Evolutionary conservation across 2,329 filamentous ascomycete species (phyloP).

Genomic region (Pseudogymnoascus sp.): DNA sequence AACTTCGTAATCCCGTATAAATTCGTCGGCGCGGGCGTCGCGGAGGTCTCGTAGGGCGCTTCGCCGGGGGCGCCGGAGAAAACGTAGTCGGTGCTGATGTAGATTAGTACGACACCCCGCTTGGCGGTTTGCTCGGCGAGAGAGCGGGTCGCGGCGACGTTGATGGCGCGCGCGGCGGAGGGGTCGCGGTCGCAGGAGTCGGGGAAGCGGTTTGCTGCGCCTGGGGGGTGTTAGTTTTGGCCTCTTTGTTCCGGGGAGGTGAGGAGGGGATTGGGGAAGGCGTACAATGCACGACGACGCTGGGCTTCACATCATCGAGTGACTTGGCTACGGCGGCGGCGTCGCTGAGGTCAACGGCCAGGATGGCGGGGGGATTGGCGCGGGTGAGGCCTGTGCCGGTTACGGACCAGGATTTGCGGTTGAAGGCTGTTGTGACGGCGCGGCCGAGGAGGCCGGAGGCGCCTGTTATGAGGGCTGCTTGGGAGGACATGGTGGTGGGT

Average conservation of each 20-base stretch:
- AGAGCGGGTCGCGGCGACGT: conserved; percentile 60
- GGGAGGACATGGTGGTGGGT: conserved; percentile 20
- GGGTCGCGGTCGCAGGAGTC: conserved; percentile 79
- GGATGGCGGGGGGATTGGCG: conserved; percentile 59
- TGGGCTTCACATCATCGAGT: conserved; percentile 51
- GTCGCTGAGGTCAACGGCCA: conserved; percentile 33
- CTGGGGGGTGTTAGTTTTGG: conserved; percentile 35
- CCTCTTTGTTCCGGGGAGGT: too few relatives aligned
- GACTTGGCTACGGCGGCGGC: conserved; percentile 38
- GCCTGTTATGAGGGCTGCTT: conserved; percentile 68
- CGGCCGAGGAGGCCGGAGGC: conserved; percentile 78
- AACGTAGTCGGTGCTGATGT: conserved; percentile 78
- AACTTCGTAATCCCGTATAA: conserved; percentile 69
- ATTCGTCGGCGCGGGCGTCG: conserved; percentile 63
- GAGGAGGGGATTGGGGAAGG: background rate
- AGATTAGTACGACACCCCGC: conserved; percentile 58
- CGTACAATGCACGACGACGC: conserved; percentile 75
- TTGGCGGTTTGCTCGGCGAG: conserved; percentile 60
- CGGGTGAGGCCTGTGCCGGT: conserved; percentile 68
- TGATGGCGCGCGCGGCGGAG: conserved; percentile 62
- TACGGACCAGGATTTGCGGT: conserved; percentile 57
- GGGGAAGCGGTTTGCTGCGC: conserved; percentile 80
- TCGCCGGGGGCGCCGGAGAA: conserved; percentile 69
- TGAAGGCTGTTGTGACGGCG: conserved; percentile 66
- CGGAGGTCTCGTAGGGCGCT: conserved; percentile 67